A percentile compares a stretch with the other conserved stretches of the same genome.
phyloP scores from a whole-genome alignment of 2,329 filamentous ascomycete genomes.

The Apiospora sp. region DNA sequence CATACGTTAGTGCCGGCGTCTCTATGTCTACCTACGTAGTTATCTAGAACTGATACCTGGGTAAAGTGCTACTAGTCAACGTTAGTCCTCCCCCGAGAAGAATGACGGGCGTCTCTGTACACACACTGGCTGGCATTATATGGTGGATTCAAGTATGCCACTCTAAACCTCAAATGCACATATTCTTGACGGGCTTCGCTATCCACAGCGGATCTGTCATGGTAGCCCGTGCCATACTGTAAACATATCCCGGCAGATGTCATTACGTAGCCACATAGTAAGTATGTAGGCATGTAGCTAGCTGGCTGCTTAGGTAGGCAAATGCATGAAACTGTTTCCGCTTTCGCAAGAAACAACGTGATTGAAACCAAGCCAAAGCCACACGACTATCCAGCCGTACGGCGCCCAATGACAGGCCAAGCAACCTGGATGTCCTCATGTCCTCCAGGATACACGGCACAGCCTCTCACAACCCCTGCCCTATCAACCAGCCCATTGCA shows the following conservation, averaged over 20 bases:
- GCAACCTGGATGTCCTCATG: constrained; percentile 6
- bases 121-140: background rate
- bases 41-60: too few relatives aligned
- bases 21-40: background rate
- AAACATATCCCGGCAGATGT: background rate
- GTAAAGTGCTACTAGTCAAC: background rate
- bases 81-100: background rate
- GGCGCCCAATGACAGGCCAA: constrained; percentile 10
- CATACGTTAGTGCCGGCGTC: background rate
- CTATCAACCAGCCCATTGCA: constrained; percentile 6
- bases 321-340: constrained; percentile 20
- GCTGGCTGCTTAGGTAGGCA: background rate
- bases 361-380: background rate
- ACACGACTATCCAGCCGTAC: constrained; percentile 8
- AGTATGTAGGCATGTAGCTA: background rate
- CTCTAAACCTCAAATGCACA: background rate
- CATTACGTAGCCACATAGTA: background rate
- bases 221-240: background rate
- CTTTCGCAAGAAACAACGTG: constrained; percentile 1
- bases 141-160: background rate
- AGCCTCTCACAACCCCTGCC: background rate
- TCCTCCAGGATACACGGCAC: background rate
- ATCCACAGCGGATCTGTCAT: background rate
- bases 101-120: background rate
- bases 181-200: background rate